phyloP scores from a whole-genome alignment of 306 rosid genomes.

The Cicer chorassanicum region DNA sequence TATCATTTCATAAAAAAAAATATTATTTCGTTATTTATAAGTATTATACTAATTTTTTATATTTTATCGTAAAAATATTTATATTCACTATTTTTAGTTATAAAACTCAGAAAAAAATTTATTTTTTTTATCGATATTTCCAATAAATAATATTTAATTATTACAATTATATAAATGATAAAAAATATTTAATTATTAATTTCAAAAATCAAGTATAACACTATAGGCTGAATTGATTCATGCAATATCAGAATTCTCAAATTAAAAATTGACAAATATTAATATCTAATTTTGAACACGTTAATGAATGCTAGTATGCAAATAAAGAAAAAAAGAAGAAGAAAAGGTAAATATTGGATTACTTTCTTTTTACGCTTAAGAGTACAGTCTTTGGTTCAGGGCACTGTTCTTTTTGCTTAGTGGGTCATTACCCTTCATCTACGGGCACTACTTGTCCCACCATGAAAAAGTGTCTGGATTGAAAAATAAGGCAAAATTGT shows the following conservation, averaged over 20 bases:
- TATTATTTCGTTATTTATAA: too few relatives aligned
- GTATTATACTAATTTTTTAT: too few relatives aligned
- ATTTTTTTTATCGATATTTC: too few relatives aligned
- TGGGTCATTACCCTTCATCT: constrained; percentile 37
- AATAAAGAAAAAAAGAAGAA: not conserved
- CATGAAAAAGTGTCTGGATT: not conserved
- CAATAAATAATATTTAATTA: too few relatives aligned
- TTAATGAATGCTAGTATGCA: not conserved
- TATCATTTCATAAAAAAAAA: too few relatives aligned
- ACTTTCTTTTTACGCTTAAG: constrained; percentile 9
- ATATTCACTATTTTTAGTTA: too few relatives aligned
- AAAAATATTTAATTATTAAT: too few relatives aligned
- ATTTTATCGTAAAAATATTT: too few relatives aligned
- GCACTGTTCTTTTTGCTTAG: constrained; percentile 15
- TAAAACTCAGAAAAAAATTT: too few relatives aligned
- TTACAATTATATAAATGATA: too few relatives aligned
- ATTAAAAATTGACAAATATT: not conserved
- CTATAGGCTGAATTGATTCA: too few relatives aligned
- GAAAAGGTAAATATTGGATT: constrained; percentile 34
- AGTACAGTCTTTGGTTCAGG: constrained; percentile 28
- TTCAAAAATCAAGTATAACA: too few relatives aligned
- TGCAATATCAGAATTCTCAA: not conserved
- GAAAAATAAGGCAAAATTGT: constrained; percentile 1
- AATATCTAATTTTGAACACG: not conserved
- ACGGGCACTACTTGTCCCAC: constrained; percentile 44